Conservation (phyloP, 1,139 yeast genomes). For the Pneumocystis carinii region DNA sequence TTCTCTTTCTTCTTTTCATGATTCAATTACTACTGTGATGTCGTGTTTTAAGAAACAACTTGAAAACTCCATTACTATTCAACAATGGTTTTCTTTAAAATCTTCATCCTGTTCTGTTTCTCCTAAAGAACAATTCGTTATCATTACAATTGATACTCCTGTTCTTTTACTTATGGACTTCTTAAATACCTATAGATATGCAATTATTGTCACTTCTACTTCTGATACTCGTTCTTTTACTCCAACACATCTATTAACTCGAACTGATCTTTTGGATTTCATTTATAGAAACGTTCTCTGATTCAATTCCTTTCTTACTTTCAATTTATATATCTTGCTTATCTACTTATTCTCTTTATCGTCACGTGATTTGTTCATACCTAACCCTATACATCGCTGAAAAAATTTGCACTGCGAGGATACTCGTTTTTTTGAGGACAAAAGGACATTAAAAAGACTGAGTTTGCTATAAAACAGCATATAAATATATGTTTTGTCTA, state of each 20-base stretch:
- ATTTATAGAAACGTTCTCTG: constrained; percentile 27
- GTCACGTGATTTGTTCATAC: not conserved
- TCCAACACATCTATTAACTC: constrained; percentile 75
- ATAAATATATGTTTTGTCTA: not conserved
- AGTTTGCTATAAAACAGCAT: not conserved
- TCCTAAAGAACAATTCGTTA: constrained; percentile 47
- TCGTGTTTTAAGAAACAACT: constrained; percentile 21
- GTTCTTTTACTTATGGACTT: constrained; percentile 58
- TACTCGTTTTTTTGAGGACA: not conserved
- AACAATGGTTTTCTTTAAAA: not conserved
- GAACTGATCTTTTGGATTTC: constrained; percentile 67
- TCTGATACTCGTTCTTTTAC: constrained; percentile 26
- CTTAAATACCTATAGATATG: constrained; percentile 47
- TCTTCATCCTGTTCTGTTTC: not conserved
- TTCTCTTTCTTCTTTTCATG: too few relatives aligned
- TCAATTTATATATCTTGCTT: not conserved
- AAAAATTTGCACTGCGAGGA: not conserved
- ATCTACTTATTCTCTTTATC: not conserved
- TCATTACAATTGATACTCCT: constrained; percentile 55
- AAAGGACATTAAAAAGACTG: not conserved
- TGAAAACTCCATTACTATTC: constrained; percentile 24
- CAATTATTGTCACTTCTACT: constrained; percentile 64
- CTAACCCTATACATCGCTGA: not conserved
- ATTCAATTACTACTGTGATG: too few relatives aligned
- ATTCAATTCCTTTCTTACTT: not conserved